phyloP scores from a whole-genome alignment of 768 basidiomycete genomes.

The Crucibulum laeve region DNA sequence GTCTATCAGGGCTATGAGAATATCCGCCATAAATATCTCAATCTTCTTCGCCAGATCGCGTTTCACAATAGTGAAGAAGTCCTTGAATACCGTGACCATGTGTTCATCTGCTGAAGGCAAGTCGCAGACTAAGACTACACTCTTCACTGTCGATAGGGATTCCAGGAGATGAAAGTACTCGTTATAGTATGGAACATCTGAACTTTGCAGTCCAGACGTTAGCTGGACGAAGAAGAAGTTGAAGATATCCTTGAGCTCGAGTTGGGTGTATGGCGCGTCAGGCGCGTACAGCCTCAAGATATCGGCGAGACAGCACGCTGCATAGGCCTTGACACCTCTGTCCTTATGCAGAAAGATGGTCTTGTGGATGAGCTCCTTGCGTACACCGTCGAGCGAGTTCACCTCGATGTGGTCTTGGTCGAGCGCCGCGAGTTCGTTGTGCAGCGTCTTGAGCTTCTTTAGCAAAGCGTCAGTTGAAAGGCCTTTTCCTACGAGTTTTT shows the following conservation, averaged over 20 bases:
- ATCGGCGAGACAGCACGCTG: slow-evolving; percentile 93
- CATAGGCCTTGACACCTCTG: slow-evolving; percentile 91
- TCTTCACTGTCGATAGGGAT: slow-evolving; percentile 90
- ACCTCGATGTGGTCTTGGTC: slow-evolving; percentile 88
- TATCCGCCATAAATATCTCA: slow-evolving; percentile 83
- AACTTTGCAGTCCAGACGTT: slow-evolving; percentile 62
- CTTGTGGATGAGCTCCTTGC: slow-evolving; percentile 75
- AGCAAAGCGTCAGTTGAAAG: slow-evolving; percentile 77
- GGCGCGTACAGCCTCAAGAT: slow-evolving; percentile 92
- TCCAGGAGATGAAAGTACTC: slow-evolving; percentile 96
- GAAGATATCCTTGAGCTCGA: slow-evolving; percentile 92
- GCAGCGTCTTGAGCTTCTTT: slow-evolving; percentile 81
- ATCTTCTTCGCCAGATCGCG: slow-evolving; percentile 74
- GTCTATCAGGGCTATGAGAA: slow-evolving; percentile 85
- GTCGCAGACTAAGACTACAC: slow-evolving; percentile 90
- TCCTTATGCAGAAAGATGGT: slow-evolving; percentile 92
- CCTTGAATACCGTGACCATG: slow-evolving; percentile 77
- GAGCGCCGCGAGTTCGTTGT: slow-evolving; percentile 70
- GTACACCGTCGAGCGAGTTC: slow-evolving; percentile 60
- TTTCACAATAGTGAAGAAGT: slow-evolving; percentile 76
- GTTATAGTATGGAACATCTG: slow-evolving; percentile 81
- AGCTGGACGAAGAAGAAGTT: slow-evolving; percentile 94
- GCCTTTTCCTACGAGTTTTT: slow-evolving; percentile 76
- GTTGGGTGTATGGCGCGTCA: slow-evolving; percentile 90
- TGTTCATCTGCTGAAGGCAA: slow-evolving; percentile 84